Evolutionary conservation across 768 basidiomycete species (phyloP), one percentile per base, ranked within the genome.

Genomic region (Chlorophyllum brunneum): DNA sequence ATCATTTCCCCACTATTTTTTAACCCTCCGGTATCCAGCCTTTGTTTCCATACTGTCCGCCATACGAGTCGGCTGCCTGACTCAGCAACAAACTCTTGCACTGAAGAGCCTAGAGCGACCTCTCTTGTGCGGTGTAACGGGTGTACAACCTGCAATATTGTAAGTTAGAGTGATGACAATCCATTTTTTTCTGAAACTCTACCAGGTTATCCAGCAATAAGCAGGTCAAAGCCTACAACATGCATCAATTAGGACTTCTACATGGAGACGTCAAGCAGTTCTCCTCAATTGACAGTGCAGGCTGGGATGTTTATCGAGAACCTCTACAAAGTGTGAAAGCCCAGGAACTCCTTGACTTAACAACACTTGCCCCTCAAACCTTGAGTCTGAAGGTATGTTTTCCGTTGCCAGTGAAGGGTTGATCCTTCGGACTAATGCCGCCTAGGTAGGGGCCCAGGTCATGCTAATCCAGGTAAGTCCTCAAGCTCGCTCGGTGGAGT

Each of bases 31-130:
- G 13, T 36, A n/a, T n/a, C 13, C 48, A 89, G 90, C 74, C 18
- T 94, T 95, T 65, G 78, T 95, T 44, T 75, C 85, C 61, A 88
- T 95, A 74, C 74, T 97, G 49, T 89, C 91, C 58, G 83, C 92
- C 61, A 93, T 95, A 86, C 81, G 93, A 15, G 81, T 82, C 50
- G 93, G 92, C 0, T 65, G 60, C 5, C 67, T 94, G 26, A 74
- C 77, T 0, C 56, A 63, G 2, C 58, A 67, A 11, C 88, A 90
- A 10, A 77, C 88, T 48, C 37, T 58, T 20, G 72, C 67, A 37
- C 83, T 95, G 63, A 70, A 66, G 46, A 60, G 66, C 1, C 70
- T 95, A 10, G 70, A 75, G 4, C 72, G 91, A 24, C 72, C 78
- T 18, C 74, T 90, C 16, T 49, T 64, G 4, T 88, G 86, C 56